phyloP scores from a whole-genome alignment of 805 yeast species.

The Yarrowia deformans region DNA sequence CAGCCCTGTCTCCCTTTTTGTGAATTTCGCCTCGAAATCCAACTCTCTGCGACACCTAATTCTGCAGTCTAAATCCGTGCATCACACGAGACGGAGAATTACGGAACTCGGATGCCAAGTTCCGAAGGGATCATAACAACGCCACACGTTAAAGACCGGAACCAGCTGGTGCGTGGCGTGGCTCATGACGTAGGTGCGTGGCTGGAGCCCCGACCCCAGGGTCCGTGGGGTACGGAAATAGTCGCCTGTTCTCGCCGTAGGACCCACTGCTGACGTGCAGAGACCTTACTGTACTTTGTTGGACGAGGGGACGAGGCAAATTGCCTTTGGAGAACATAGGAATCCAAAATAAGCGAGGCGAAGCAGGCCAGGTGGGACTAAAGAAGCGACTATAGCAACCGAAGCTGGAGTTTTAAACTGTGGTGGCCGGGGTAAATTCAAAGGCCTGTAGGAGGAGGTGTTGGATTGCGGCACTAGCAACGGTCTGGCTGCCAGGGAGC shows the following conservation, averaged over 20 bases:
- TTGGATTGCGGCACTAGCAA: neutral
- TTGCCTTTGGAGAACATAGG: constrained; percentile 22
- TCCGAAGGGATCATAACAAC: constrained; percentile 10
- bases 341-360: constrained; percentile 34
- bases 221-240: neutral
- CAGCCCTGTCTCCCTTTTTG: neutral
- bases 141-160: constrained; percentile 32
- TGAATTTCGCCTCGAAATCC: neutral
- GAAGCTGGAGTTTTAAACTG: too few relatives aligned
- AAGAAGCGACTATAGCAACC: neutral
- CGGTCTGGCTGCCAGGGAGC: neutral
- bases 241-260: neutral
- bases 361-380: constrained; percentile 3
- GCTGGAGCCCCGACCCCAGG: neutral
- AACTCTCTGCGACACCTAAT: constrained; percentile 16
- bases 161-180: neutral
- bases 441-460: too few relatives aligned
- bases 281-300: too few relatives aligned
- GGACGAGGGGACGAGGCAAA: constrained; percentile 1
- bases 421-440: neutral
- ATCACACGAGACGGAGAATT: constrained; percentile 29
- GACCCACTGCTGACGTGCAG: constrained; percentile 17
- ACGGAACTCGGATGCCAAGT: constrained; percentile 21
- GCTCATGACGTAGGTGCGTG: neutral
- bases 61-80: constrained; percentile 37